Percentiles rank a stretch among this genome's conserved stretches.
Conservation (phyloP, 331 rosid species). For the Prunus yedoensis region DNA sequence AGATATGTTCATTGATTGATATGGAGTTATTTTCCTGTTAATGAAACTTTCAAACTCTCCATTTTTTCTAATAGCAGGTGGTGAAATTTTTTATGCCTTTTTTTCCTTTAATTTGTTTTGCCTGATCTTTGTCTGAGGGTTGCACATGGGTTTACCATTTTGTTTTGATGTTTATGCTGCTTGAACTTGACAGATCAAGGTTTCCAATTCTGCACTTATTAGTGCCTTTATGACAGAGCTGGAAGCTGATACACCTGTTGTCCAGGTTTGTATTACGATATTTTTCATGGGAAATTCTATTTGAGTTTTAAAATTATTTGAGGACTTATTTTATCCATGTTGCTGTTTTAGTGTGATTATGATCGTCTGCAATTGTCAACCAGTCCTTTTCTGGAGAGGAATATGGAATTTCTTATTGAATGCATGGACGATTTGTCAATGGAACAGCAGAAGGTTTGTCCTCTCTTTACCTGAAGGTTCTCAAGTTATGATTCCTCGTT, state of each 20-base stretch:
- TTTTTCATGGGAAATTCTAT: slow-evolving; percentile 5
- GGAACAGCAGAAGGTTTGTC: slow-evolving; percentile 88
- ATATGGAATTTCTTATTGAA: slow-evolving; percentile 83
- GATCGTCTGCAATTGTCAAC: slow-evolving; percentile 88
- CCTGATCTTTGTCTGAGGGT: not conserved
- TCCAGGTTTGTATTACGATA: slow-evolving; percentile 61
- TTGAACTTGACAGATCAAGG: slow-evolving; percentile 67
- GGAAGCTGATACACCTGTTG: slow-evolving; percentile 82
- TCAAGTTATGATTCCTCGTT: slow-evolving; percentile 12
- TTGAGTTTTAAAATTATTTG: slow-evolving; percentile 4
- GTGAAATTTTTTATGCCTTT: not conserved
- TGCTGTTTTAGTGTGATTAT: slow-evolving; percentile 70
- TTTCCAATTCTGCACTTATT: slow-evolving; percentile 91
- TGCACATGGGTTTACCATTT: not conserved
- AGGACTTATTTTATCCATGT: slow-evolving; percentile 19
- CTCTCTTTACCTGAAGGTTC: slow-evolving; percentile 5
- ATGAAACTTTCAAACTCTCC: not conserved
- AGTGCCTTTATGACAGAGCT: slow-evolving; percentile 96
- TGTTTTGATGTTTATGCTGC: slow-evolving; percentile 15
- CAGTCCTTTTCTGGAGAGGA: slow-evolving; percentile 87
- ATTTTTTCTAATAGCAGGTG: not conserved
- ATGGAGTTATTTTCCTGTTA: not conserved
- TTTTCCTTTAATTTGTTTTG: not conserved
- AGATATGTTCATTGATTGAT: not conserved
- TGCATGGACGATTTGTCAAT: slow-evolving; percentile 95